Evolutionary conservation across 257 asterid genomes (phyloP).

Genomic region (Craterostigma plantagineum): DNA sequence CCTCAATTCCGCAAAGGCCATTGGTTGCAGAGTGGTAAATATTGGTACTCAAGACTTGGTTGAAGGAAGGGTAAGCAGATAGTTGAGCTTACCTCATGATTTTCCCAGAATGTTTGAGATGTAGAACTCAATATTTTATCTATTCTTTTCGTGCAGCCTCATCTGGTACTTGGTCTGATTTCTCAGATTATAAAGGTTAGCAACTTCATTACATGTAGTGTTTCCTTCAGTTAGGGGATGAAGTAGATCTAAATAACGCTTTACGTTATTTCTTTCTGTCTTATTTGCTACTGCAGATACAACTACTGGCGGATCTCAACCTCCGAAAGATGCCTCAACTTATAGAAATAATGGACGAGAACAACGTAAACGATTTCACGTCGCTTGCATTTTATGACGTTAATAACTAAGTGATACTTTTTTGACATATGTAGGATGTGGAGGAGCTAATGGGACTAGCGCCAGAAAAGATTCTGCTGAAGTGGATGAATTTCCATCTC

Average conservation of each 20-base stretch:
- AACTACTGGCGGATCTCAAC: conserved; percentile 94
- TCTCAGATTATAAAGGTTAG: conserved; percentile 96
- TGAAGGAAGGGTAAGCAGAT: conserved; percentile 89
- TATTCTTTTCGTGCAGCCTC: conserved; percentile 56
- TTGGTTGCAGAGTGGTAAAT: conserved; percentile 92
- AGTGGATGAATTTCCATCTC: conserved; percentile 98
- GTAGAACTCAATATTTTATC: conserved; percentile 9
- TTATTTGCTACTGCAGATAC: conserved; percentile 38
- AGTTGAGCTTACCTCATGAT: conserved; percentile 7
- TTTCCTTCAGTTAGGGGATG: conserved; percentile 4
- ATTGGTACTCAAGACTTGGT: conserved; percentile 83
- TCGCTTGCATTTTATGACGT: neutral
- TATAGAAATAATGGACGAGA: conserved; percentile 88
- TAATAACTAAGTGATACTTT: neutral
- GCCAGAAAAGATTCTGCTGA: conserved; percentile 83
- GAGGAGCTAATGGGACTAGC: conserved; percentile 96
- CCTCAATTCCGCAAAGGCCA: conserved; percentile 96
- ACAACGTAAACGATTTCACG: conserved; percentile 30
- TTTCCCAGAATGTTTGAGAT: conserved; percentile 3
- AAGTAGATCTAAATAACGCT: neutral
- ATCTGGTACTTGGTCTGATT: conserved; percentile 82
- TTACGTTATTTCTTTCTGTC: neutral
- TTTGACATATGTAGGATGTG: conserved; percentile 54
- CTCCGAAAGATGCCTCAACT: conserved; percentile 97
- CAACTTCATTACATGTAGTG: conserved; percentile 6